phyloP scores from a whole-genome alignment of 2,329 filamentous ascomycete genomes.

The Botrytis deweyae region DNA sequence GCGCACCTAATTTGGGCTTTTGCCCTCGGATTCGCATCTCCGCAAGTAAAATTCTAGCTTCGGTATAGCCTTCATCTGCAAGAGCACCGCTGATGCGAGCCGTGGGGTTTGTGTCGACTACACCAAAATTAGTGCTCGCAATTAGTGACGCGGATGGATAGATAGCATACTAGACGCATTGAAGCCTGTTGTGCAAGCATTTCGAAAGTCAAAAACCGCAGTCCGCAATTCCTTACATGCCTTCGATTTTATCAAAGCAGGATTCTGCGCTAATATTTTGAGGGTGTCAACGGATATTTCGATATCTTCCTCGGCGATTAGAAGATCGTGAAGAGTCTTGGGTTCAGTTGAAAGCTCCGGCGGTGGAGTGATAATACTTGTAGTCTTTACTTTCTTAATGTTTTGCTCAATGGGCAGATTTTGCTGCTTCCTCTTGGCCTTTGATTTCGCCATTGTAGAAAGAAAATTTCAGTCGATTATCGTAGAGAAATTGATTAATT shows the following conservation, averaged over 20 bases:
- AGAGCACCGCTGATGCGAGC: slow-evolving; percentile 65
- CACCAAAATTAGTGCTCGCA: slow-evolving; percentile 22
- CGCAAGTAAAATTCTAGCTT: slow-evolving; percentile 64
- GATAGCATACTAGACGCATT: slow-evolving; percentile 51
- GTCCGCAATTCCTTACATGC: slow-evolving; percentile 64
- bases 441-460: slow-evolving; percentile 46
- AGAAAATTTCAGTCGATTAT: not conserved
- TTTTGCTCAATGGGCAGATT: slow-evolving; percentile 41
- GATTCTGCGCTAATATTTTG: slow-evolving; percentile 56
- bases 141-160: slow-evolving; percentile 24
- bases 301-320: slow-evolving; percentile 66
- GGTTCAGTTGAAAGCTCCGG: slow-evolving; percentile 44
- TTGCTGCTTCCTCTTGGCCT: slow-evolving; percentile 49
- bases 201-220: slow-evolving; percentile 67
- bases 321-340: slow-evolving; percentile 52
- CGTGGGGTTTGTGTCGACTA: slow-evolving; percentile 61
- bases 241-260: slow-evolving; percentile 65
- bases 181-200: slow-evolving; percentile 65
- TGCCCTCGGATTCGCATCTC: slow-evolving; percentile 69
- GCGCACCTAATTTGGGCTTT: slow-evolving; percentile 64
- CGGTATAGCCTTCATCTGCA: slow-evolving; percentile 62
- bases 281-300: slow-evolving; percentile 67
- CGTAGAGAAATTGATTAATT: not conserved
- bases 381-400: slow-evolving; percentile 44
- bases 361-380: slow-evolving; percentile 40